Percentiles rank a stretch among this genome's conserved stretches.
Evolutionary conservation across 2,329 filamentous ascomycete genomes (phyloP).

Genomic region (Epichloe sp.): DNA sequence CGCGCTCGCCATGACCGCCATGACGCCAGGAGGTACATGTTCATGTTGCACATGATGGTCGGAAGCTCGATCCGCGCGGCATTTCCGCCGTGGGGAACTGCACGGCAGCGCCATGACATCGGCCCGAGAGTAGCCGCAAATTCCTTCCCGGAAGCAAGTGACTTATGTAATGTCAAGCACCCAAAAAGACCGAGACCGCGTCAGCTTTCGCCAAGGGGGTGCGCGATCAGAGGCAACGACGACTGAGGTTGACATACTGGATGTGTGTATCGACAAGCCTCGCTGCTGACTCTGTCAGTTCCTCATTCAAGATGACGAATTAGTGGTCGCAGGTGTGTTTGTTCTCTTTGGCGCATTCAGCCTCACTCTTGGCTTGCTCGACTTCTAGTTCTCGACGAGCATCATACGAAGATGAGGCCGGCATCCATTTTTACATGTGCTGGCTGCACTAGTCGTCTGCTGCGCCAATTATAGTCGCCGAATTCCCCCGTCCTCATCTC

Average conservation of each 20-base stretch:
- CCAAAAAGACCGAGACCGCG: too few relatives aligned
- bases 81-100: constrained; percentile 6
- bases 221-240: background rate
- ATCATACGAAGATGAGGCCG: background rate
- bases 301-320: too few relatives aligned
- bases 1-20: background rate
- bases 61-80: background rate
- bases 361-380: too few relatives aligned
- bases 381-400: background rate
- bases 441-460: background rate
- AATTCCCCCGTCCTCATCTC: background rate
- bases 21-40: too few relatives aligned
- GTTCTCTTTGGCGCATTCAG: too few relatives aligned
- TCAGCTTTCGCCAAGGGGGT: background rate
- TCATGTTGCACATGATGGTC: too few relatives aligned
- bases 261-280: background rate
- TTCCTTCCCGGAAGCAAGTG: background rate
- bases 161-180: background rate
- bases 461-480: background rate
- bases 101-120: background rate
- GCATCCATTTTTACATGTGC: background rate
- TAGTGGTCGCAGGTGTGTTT: background rate
- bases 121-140: constrained; percentile 4
- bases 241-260: background rate
- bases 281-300: background rate